These are phyloP conservation scores for Lactarius hatsudake DNA, from an alignment of 768 basidiomycete genomes.

Conservation along the genomic window DNA sequence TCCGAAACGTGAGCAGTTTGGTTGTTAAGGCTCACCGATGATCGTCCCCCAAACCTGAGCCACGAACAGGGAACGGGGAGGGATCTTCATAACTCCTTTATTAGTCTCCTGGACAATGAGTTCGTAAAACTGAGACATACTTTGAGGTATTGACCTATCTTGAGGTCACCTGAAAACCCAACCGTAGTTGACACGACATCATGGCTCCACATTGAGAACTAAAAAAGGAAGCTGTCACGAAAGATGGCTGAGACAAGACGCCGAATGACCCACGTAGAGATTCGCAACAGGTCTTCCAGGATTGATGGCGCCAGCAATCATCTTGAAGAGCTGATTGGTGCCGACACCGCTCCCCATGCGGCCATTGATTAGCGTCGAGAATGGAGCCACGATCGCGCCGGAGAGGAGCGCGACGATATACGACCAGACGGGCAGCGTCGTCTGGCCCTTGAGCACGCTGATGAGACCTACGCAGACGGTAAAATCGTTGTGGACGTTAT, in stretches of 20 bases:
- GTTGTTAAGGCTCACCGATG: slow-evolving; percentile 37
- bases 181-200: slow-evolving; percentile 57
- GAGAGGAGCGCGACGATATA: slow-evolving; percentile 55
- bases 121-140: slow-evolving; percentile 3
- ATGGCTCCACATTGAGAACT: slow-evolving; percentile 71
- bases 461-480: slow-evolving; percentile 15
- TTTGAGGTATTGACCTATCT: slow-evolving; percentile 49
- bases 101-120: background rate
- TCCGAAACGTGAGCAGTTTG: background rate
- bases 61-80: slow-evolving; percentile 62
- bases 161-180: slow-evolving; percentile 52
- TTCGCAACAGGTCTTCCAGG: slow-evolving; percentile 67
- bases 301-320: slow-evolving; percentile 58
- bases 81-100: slow-evolving; percentile 46
- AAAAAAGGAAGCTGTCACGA: background rate
- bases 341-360: slow-evolving; percentile 60
- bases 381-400: slow-evolving; percentile 46
- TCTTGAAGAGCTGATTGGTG: slow-evolving; percentile 62
- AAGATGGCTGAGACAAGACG: background rate
- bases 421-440: slow-evolving; percentile 62
- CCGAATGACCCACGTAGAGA: slow-evolving; percentile 46
- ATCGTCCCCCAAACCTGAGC: slow-evolving; percentile 68
- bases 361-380: slow-evolving; percentile 54
- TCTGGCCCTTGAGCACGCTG: slow-evolving; percentile 55
- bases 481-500: background rate